Evolutionary conservation across 768 basidiomycete genomes (phyloP), one percentile per base, ranked within the genome.

Genomic region (Galerina marginata): DNA sequence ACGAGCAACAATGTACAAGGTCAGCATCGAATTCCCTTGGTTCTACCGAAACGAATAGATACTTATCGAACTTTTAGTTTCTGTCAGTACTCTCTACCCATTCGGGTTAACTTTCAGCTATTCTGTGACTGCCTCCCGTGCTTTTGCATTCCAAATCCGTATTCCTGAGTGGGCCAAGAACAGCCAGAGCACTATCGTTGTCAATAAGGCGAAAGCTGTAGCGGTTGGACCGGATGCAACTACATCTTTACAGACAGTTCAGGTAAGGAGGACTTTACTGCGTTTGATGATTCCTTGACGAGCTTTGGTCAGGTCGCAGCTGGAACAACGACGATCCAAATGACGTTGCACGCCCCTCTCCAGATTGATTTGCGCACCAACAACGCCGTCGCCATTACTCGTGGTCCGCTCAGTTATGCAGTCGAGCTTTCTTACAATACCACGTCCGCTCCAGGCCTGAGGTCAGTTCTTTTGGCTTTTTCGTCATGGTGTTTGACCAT

Each of bases 121-220:
- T 58, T 71, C 72, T 9, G 69, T 79, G 40, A 71, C 72, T 0
- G 72, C 77, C 1, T 60, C 70, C 2, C 67, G 65, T 16, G 51
- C 74, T 3, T 75, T 80, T 57, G 63, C 69, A 0, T 77, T 79
- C 67, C 76, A 75, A 36, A 72, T 80, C 39, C 75, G 78, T 23
- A 63, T 80, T 2, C 78, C 76, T 1, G 70, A 66, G 4, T 80
- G 76, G 75, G 79, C 79, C 2, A 71, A 76, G 60, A 76, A 69
- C 39, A 61, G 63, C 26, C 56, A 65, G 15, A 79, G 75, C 60
- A 77, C 75, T 9, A 74, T 79, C 15, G 61, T 69, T 4, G 69
- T 80, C 23, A 75, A 75, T 40, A 63, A 63, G 0, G 69, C 58
- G 6, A 65, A 67, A 42, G 55, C 71, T 1, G 43, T 58, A 1